phyloP scores from a whole-genome alignment of 2,329 filamentous ascomycete genomes.

The Lecanicillium sp. region DNA sequence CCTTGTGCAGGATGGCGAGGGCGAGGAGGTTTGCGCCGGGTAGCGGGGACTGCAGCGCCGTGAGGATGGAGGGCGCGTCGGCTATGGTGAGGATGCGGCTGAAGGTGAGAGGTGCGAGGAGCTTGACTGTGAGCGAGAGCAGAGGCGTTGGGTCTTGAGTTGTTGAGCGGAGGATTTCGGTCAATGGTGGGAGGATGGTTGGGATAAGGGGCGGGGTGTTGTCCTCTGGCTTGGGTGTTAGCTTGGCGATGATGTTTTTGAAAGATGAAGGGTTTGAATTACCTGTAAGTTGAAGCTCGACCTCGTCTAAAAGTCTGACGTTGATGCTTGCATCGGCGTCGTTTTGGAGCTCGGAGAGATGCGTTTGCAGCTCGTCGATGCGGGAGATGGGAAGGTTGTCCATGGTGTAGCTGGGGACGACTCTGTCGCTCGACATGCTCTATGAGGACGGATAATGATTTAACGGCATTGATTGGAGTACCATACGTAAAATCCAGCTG shows the following conservation, averaged over 20 bases:
- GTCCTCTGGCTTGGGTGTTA: conserved; percentile 25
- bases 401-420: conserved; percentile 29
- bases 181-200: conserved; percentile 44
- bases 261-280: conserved; percentile 4
- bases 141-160: conserved; percentile 41
- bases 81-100: conserved; percentile 42
- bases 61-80: conserved; percentile 40
- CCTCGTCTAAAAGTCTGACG: conserved; percentile 47
- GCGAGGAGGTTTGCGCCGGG: conserved; percentile 50
- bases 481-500: too few species aligned
- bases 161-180: conserved; percentile 41
- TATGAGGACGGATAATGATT: background rate
- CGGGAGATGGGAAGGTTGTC: conserved; percentile 39
- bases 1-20: conserved; percentile 48
- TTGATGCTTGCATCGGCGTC: conserved; percentile 34
- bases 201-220: conserved; percentile 45
- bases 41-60: conserved; percentile 44
- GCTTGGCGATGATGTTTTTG: conserved; percentile 1
- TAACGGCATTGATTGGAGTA: too few species aligned
- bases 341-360: conserved; percentile 41
- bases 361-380: conserved; percentile 43
- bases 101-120: conserved; percentile 46
- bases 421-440: conserved; percentile 10
- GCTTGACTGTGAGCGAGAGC: conserved; percentile 45
- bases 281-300: conserved; percentile 52